A percentile compares a stretch with the other conserved stretches of the same genome.
Conservation (phyloP, 2,329 filamentous ascomycete species). For the Fusarium sp. region DNA sequence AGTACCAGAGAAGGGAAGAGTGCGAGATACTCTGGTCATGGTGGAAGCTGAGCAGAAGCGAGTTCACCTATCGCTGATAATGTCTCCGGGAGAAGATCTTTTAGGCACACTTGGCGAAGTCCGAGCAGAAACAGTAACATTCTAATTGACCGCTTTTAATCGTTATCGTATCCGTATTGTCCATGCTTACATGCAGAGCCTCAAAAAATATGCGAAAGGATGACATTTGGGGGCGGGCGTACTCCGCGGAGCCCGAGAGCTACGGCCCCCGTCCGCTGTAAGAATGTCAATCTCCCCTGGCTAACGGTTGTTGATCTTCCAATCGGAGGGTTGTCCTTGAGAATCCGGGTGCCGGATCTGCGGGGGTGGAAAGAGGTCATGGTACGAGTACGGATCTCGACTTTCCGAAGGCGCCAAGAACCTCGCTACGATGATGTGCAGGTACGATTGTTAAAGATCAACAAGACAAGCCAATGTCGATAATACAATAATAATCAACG, state of each 20-base stretch:
- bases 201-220: background rate
- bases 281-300: background rate
- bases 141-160: slow-evolving; percentile 6
- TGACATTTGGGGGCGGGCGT: background rate
- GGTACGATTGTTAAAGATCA: background rate
- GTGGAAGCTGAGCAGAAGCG: slow-evolving; percentile 30
- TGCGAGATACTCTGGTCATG: slow-evolving; percentile 42
- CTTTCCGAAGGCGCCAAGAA: slow-evolving; percentile 31
- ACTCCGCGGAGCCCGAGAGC: background rate
- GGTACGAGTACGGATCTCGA: slow-evolving; percentile 37
- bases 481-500: background rate
- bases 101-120: slow-evolving; percentile 24
- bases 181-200: background rate
- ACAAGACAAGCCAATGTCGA: background rate
- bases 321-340: slow-evolving; percentile 11
- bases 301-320: background rate
- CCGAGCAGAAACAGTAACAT: slow-evolving; percentile 27
- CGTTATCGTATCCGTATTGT: slow-evolving; percentile 30
- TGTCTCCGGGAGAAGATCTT: slow-evolving; percentile 34
- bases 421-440: slow-evolving; percentile 2
- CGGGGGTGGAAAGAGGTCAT: slow-evolving; percentile 5
- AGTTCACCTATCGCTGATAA: slow-evolving; percentile 37
- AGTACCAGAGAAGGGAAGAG: slow-evolving; percentile 36
- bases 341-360: background rate
- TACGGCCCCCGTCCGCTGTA: background rate